These are phyloP conservation scores for Phyllachora maydis DNA, from an alignment of 2,329 filamentous ascomycete genomes.

Conservation along the genomic window DNA sequence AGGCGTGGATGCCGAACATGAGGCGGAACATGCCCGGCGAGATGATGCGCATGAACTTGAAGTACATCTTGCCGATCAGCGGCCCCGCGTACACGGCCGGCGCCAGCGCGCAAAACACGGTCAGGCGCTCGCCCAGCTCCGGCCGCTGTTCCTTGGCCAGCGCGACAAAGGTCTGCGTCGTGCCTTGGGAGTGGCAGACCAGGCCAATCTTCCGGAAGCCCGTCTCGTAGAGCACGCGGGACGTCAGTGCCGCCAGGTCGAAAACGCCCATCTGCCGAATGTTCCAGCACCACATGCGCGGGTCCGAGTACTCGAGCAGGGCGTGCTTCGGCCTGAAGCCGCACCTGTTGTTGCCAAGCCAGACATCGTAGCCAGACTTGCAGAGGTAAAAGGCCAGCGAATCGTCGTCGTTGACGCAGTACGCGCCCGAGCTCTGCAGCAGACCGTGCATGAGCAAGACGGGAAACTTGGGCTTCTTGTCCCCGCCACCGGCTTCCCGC, in stretches of 20 bases:
- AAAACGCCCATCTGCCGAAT: slow-evolving; percentile 85
- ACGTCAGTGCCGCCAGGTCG: slow-evolving; percentile 65
- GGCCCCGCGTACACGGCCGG: slow-evolving; percentile 82
- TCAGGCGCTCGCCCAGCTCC: slow-evolving; percentile 62
- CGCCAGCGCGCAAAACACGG: slow-evolving; percentile 77
- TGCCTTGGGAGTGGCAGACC: slow-evolving; percentile 78
- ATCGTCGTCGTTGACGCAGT: slow-evolving; percentile 76
- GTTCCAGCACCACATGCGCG: slow-evolving; percentile 94
- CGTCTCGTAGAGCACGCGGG: slow-evolving; percentile 62
- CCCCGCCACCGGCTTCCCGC: slow-evolving; percentile 24
- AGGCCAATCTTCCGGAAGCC: slow-evolving; percentile 67
- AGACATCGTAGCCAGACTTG: slow-evolving; percentile 85
- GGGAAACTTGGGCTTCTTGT: slow-evolving; percentile 46
- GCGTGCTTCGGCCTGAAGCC: slow-evolving; percentile 64
- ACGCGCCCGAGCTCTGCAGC: slow-evolving; percentile 72
- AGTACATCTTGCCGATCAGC: slow-evolving; percentile 69
- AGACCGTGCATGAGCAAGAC: slow-evolving; percentile 77
- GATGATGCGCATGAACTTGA: slow-evolving; percentile 77
- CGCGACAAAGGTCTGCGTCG: slow-evolving; percentile 71
- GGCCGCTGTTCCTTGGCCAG: slow-evolving; percentile 80
- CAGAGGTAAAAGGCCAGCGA: slow-evolving; percentile 82
- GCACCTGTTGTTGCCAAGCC: slow-evolving; percentile 86
- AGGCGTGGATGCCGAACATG: slow-evolving; percentile 80
- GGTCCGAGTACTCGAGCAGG: slow-evolving; percentile 50
- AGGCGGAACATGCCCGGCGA: slow-evolving; percentile 56